These are phyloP conservation scores for Lepidium campestre DNA, from an alignment of 441 rosid species.

Conservation along the genomic window DNA sequence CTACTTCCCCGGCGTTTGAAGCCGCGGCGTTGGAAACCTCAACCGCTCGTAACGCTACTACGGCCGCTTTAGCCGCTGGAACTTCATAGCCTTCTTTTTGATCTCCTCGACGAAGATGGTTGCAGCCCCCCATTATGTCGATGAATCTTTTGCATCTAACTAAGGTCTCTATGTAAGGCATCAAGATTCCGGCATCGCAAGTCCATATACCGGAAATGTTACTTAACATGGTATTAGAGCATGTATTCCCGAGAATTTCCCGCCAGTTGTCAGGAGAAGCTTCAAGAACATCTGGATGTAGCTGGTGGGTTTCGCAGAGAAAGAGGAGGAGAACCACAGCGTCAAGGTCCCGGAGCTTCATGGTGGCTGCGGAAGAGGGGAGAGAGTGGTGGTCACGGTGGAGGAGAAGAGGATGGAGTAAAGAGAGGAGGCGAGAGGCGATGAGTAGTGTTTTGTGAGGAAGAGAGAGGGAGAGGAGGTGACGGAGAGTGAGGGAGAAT, in stretches of 20 bases:
- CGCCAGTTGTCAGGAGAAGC: constrained; percentile 57
- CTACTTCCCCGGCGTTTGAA: constrained; percentile 29
- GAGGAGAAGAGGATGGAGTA: constrained; percentile 40
- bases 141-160: constrained; percentile 60
- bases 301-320: constrained; percentile 68
- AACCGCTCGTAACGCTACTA: constrained; percentile 59
- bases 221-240: constrained; percentile 27
- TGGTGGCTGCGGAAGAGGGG: constrained; percentile 4
- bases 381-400: constrained; percentile 26
- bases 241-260: constrained; percentile 27
- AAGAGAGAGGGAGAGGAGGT: constrained; percentile 68
- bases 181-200: constrained; percentile 50
- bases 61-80: constrained; percentile 56
- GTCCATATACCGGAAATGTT: constrained; percentile 40
- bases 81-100: constrained; percentile 39
- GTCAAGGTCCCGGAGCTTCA: constrained; percentile 62
- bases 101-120: constrained; percentile 18
- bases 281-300: constrained; percentile 44
- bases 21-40: constrained; percentile 27
- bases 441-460: constrained; percentile 56
- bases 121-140: constrained; percentile 32
- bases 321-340: constrained; percentile 64
- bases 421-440: constrained; percentile 63
- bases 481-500: constrained; percentile 71
- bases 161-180: constrained; percentile 59